Evolutionary conservation across 345 rosid genomes (phyloP).

Genomic region (Rhizophora mangle): DNA sequence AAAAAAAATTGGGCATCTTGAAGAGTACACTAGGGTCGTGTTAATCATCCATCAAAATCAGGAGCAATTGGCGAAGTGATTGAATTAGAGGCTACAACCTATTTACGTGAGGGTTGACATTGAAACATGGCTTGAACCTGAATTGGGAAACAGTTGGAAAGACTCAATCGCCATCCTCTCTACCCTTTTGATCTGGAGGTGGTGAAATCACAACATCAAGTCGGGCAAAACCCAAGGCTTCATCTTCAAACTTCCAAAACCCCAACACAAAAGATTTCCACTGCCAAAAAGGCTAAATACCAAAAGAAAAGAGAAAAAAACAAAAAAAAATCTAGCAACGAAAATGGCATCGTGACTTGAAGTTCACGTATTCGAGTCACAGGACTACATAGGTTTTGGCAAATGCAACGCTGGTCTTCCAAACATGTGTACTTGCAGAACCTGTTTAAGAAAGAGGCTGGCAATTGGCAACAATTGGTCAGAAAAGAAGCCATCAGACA

Average conservation of each 20-base stretch:
- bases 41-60: neutral
- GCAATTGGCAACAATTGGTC: no score
- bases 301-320: no score
- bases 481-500: no score
- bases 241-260: neutral
- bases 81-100: neutral
- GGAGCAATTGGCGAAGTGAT: neutral
- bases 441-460: no score
- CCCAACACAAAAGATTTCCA: neutral
- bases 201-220: neutral
- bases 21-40: neutral
- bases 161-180: neutral
- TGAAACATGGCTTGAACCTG: neutral
- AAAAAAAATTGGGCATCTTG: neutral
- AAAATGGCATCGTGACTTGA: no score
- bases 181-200: neutral
- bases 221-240: neutral
- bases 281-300: no score
- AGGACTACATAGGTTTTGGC: no score
- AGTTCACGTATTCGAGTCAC: no score
- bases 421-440: no score
- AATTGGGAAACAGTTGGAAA: neutral
- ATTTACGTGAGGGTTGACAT: neutral
- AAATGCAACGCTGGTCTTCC: no score
- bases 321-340: no score